phyloP scores from a whole-genome alignment of 2,329 filamentous ascomycete species.

The Sporothrix euskadiensis region DNA sequence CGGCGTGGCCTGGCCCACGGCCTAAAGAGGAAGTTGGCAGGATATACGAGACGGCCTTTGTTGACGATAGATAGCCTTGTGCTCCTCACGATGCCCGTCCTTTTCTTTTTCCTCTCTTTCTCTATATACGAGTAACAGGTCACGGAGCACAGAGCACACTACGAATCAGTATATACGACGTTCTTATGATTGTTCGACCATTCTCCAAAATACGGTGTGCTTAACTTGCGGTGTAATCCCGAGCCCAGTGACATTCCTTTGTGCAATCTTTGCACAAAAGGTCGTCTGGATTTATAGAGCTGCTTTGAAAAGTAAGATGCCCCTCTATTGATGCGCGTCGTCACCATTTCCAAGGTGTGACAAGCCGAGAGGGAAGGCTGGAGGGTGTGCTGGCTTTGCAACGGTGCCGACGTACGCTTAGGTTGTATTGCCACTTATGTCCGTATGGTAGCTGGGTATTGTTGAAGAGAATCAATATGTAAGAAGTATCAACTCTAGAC shows the following conservation, averaged over 20 bases:
- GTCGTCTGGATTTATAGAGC: neutral
- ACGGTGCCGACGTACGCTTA: neutral
- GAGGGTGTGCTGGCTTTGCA: neutral
- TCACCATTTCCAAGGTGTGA: constrained; percentile 7
- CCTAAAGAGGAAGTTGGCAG: neutral
- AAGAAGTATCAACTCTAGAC: neutral
- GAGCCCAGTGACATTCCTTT: neutral
- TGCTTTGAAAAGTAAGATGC: neutral
- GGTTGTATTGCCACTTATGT: neutral
- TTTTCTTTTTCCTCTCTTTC: neutral
- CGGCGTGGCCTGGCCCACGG: neutral
- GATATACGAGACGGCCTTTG: constrained; percentile 2
- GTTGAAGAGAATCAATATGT: neutral
- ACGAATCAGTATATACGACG: neutral
- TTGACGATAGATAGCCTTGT: constrained; percentile 1
- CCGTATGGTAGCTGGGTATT: neutral
- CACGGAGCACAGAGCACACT: neutral
- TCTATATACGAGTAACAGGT: neutral
- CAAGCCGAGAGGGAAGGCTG: neutral
- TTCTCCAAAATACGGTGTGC: constrained; percentile 18
- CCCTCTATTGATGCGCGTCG: neutral
- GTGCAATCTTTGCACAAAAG: neutral
- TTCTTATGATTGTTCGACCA: no score
- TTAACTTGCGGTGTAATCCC: constrained; percentile 12
- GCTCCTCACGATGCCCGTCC: neutral